Evolutionary conservation across 2,329 filamentous ascomycete genomes (phyloP), one percentile per base, ranked within the genome.

Genomic region (Paraphaeosphaeria minitans): DNA sequence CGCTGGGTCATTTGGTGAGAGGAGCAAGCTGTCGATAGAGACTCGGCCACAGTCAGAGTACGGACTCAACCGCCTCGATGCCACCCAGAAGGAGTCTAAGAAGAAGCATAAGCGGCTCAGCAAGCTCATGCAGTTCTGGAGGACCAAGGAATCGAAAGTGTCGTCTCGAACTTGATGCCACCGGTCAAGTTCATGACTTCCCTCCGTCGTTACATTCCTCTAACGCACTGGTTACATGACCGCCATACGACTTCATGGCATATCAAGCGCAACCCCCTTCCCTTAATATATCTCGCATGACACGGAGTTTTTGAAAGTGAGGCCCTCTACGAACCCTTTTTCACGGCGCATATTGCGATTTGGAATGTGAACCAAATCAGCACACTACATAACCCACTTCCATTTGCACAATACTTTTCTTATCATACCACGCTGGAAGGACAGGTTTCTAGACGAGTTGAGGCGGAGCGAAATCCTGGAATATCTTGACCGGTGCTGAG

Each of bases 51-150:
- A 80, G 46, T 77, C 78, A 16, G 76, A 76, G 55, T 75, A 89
- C 47, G 48, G 48, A 24, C 5, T 27, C 14, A 81, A 27, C 24
- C 24, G 24, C 24, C 24, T 82, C 6, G 85, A 87, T 46, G 80
- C 77, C 42, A 83, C 87, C n/a, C 84, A 86, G n/a, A 85, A 86
- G 33, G 86, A 85, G 69, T 85, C 83, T 57, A 79, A 80, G 66
- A 91, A 88, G 80, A 90, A 87, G 74, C 81, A 86, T 39, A 90
- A 87, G 73, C 84, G 89, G 31, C 78, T 93, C 39, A 89, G 90
- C 72, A 88, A 89, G 53, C 83, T 93, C 79, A 87, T 92, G 83
- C 87, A 89, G 67, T 93, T 93, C 75, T 93, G 89, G 89, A 91
- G 89, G 77, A 65, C 70, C 9, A 76, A 75, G 62, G 73, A 90